Evolutionary conservation across 2,329 filamentous ascomycete genomes (phyloP), one percentile per base, ranked within the genome.

Genomic region (Allantophomopsis cytisporea): DNA sequence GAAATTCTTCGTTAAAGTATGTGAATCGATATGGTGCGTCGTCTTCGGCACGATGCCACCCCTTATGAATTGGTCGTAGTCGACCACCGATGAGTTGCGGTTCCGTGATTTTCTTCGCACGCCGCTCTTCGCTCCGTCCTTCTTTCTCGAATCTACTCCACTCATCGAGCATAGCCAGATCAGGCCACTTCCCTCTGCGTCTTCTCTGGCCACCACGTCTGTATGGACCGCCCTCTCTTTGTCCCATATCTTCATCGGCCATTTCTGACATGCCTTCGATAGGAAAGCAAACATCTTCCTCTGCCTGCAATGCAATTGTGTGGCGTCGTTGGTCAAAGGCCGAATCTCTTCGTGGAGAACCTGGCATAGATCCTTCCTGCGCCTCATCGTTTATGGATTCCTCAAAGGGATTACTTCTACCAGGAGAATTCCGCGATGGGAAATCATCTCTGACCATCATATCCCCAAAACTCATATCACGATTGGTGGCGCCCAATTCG

Each of bases 1-100:
- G 82, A 41, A 96, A 86, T 46, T 94, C 86, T 56, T 96, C 91
- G 58, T 96, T 96, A 69, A 98, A 98, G 59, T 98, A 98, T 0
- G 91, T 96, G 58, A 95, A 98, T 18, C 91, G 76, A 57, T 93
- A 96, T 0, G 91, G 91, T 0, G 81, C 77, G 47, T 95, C 89
- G 44, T 94, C 88, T 46, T 91, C 84, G 39, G 84, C 78, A 31
- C 82, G 75, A 56, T 86, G 89, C 89, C 89, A 98, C 12, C 74
- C 73, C 49, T 73, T 74, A 46, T 83, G 78, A 31, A 84, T 76
- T 11, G 88, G 87, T 5, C 91, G 78, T 35, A 98, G 64, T 39
- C 91, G 76, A 1, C 91, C 91, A 43, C 89, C 89, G 43, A 98
- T 80, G 49, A 96, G 75, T 53, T 95, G 79, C 8, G 91, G 91